These are phyloP conservation scores for Trichoderma lentiforme DNA, from an alignment of 2,329 filamentous ascomycete species.

Conservation along the genomic window DNA sequence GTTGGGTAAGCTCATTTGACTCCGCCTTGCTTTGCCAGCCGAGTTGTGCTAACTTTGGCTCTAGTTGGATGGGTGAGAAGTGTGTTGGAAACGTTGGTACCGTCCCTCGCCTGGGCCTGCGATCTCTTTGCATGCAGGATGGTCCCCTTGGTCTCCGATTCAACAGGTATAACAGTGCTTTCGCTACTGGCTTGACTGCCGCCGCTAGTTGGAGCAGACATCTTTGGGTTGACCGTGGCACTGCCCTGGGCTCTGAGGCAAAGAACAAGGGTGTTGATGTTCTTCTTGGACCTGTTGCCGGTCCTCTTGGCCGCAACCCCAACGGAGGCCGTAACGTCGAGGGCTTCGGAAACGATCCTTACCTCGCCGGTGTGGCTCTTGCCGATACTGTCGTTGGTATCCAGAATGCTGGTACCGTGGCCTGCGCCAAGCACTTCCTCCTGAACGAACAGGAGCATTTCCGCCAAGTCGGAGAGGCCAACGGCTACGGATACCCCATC, in stretches of 20 bases:
- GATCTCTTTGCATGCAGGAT: slow-evolving; percentile 80
- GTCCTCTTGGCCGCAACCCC: slow-evolving; percentile 46
- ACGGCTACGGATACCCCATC: slow-evolving; percentile 55
- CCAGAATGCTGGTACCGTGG: slow-evolving; percentile 77
- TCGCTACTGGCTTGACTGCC: slow-evolving; percentile 72
- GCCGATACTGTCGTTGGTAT: slow-evolving; percentile 74
- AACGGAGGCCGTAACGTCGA: slow-evolving; percentile 61
- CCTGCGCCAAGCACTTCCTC: slow-evolving; percentile 76
- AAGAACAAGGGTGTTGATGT: slow-evolving; percentile 74
- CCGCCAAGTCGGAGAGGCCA: slow-evolving; percentile 59
- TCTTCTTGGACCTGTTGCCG: slow-evolving; percentile 53
- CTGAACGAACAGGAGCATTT: slow-evolving; percentile 78
- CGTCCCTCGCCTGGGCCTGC: slow-evolving; percentile 66
- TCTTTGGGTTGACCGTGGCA: slow-evolving; percentile 56
- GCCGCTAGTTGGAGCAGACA: slow-evolving; percentile 78
- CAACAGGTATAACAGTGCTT: slow-evolving; percentile 76
- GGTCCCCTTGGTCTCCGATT: slow-evolving; percentile 76
- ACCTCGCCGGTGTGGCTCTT: slow-evolving; percentile 69
- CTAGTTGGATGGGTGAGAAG: slow-evolving; percentile 52
- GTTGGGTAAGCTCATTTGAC: slow-evolving; percentile 60
- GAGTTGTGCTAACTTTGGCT: slow-evolving; percentile 2
- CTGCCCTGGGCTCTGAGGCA: slow-evolving; percentile 57
- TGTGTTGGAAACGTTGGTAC: slow-evolving; percentile 76
- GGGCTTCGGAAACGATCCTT: slow-evolving; percentile 67
- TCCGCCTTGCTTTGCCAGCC: neutral